A percentile compares a stretch with the other conserved stretches of the same genome.
Conservation (phyloP, 2,329 filamentous ascomycete species). For the Purpureocillium takamizusanense region DNA sequence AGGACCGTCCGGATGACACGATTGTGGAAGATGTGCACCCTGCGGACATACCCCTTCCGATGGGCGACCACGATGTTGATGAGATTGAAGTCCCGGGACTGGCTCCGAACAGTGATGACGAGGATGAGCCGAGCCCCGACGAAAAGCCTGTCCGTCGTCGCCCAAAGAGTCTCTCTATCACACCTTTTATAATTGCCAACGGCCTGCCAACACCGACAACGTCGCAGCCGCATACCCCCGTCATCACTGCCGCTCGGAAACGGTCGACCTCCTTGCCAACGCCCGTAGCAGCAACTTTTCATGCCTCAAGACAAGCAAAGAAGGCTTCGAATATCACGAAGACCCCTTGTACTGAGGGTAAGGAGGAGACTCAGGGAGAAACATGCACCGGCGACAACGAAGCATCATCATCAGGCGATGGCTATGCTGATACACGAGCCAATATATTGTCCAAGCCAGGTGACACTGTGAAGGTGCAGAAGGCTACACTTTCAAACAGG, state of each 20-base stretch:
- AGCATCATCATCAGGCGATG: no score
- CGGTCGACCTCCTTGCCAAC: slow-evolving; percentile 42
- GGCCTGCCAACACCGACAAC: slow-evolving; percentile 22
- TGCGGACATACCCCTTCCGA: slow-evolving; percentile 54
- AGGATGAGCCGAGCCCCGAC: slow-evolving; percentile 34
- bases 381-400: no score
- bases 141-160: slow-evolving; percentile 19
- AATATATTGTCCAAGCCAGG: no score
- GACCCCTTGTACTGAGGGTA: neutral
- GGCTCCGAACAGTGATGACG: slow-evolving; percentile 52
- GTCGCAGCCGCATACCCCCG: slow-evolving; percentile 25
- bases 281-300: slow-evolving; percentile 13
- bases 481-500: no score
- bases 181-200: slow-evolving; percentile 11
- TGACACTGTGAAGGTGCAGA: no score
- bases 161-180: slow-evolving; percentile 34
- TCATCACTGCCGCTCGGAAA: slow-evolving; percentile 24
- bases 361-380: neutral
- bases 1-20: slow-evolving; percentile 9
- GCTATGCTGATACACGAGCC: no score
- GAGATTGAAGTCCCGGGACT: slow-evolving; percentile 76
- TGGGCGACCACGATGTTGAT: slow-evolving; percentile 57
- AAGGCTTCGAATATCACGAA: neutral
- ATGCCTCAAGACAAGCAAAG: neutral
- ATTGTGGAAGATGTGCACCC: slow-evolving; percentile 22